A percentile compares a stretch with the other conserved stretches of the same genome.
These are phyloP conservation scores for Xylariaceae sp. DNA, from an alignment of 2,329 filamentous ascomycete species.

Conservation along the genomic window DNA sequence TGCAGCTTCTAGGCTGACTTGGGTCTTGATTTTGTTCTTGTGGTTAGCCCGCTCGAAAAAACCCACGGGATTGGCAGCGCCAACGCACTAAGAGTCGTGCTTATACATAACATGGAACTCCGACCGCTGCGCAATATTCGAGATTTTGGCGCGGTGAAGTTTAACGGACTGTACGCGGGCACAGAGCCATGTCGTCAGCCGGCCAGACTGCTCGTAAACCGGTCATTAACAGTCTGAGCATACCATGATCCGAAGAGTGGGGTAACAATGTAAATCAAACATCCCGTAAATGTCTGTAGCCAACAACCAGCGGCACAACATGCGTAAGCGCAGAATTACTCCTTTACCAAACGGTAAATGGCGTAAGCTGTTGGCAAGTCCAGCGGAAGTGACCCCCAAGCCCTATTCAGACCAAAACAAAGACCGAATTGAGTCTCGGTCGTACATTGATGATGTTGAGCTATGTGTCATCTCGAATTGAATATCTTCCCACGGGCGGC, in stretches of 20 bases:
- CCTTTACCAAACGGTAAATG: neutral
- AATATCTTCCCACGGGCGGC: neutral
- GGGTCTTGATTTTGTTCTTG: neutral
- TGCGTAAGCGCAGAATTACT: slow-evolving; percentile 19
- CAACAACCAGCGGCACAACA: slow-evolving; percentile 6
- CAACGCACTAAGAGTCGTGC: neutral
- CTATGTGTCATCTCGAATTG: neutral
- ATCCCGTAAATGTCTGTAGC: too few relatives aligned
- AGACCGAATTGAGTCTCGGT: too few relatives aligned
- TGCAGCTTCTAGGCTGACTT: neutral
- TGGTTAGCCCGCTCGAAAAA: neutral
- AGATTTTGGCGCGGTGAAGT: slow-evolving; percentile 1
- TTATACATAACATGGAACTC: neutral
- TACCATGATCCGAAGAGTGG: slow-evolving; percentile 15
- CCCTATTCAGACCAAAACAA: slow-evolving; percentile 3
- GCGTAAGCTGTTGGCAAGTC: neutral
- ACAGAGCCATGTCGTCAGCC: slow-evolving; percentile 30
- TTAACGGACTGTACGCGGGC: neutral
- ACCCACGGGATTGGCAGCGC: neutral
- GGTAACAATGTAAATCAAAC: slow-evolving; percentile 7
- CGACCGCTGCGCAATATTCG: neutral
- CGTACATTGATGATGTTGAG: slow-evolving; percentile 6
- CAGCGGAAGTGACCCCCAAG: neutral
- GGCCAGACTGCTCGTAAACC: slow-evolving; percentile 35
- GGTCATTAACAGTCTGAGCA: slow-evolving; percentile 31